phyloP scores from a whole-genome alignment of 2,329 filamentous ascomycete genomes.

The Sarocladium kiliense region DNA sequence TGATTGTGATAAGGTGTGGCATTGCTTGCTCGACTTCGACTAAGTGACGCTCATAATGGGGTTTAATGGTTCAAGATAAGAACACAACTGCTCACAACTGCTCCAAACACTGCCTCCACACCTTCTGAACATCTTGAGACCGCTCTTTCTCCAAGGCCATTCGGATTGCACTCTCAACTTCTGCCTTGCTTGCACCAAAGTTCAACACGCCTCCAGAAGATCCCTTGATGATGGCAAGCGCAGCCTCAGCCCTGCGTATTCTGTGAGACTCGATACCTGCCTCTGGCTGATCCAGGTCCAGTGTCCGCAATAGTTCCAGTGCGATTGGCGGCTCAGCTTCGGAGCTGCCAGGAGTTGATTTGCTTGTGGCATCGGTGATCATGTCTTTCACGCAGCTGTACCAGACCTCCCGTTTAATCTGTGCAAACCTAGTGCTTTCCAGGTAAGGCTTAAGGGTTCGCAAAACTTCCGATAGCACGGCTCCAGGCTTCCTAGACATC shows the following conservation, averaged over 20 bases:
- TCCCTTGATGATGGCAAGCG: slow-evolving; percentile 35
- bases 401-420: slow-evolving; percentile 45
- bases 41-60: too few relatives aligned
- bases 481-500: slow-evolving; percentile 30
- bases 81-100: slow-evolving; percentile 17
- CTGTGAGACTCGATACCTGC: slow-evolving; percentile 49
- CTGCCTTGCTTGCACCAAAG: slow-evolving; percentile 18
- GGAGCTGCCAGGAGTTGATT: slow-evolving; percentile 15
- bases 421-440: slow-evolving; percentile 28
- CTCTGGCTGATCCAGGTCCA: slow-evolving; percentile 41
- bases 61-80: not conserved
- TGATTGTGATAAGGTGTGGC: too few relatives aligned
- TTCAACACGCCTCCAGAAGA: slow-evolving; percentile 39
- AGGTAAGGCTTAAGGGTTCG: slow-evolving; percentile 36
- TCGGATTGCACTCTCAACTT: slow-evolving; percentile 26
- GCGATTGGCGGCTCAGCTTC: slow-evolving; percentile 17
- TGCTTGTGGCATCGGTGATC: slow-evolving; percentile 29
- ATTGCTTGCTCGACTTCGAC: too few relatives aligned
- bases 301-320: slow-evolving; percentile 37
- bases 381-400: slow-evolving; percentile 45
- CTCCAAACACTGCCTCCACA: slow-evolving; percentile 31
- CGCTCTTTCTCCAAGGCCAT: slow-evolving; percentile 35
- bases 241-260: slow-evolving; percentile 39
- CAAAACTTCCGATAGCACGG: slow-evolving; percentile 35
- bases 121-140: slow-evolving; percentile 39